Percentiles rank a stretch among this genome's conserved stretches.
phyloP scores from a whole-genome alignment of 2,329 filamentous ascomycete species.

The Xylariales sp. region DNA sequence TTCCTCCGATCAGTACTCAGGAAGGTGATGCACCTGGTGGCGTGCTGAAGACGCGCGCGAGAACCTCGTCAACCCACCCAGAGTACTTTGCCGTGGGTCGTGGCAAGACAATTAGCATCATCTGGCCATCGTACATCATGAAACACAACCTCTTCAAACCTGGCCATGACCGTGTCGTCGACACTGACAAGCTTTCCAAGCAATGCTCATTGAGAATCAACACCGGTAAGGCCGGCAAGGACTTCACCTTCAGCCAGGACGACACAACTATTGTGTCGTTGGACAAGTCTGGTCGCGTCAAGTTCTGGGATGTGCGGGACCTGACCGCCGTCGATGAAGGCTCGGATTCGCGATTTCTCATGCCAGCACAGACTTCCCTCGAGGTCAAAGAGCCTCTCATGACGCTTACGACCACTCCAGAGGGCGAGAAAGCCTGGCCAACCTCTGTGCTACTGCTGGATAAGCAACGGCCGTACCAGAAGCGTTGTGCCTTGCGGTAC shows the following conservation, averaged over 20 bases:
- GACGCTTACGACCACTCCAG: slow-evolving; percentile 80
- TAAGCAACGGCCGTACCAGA: slow-evolving; percentile 90
- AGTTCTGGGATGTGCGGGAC: slow-evolving; percentile 95
- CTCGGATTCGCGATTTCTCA: slow-evolving; percentile 44
- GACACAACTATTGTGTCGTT: slow-evolving; percentile 91
- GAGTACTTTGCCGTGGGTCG: slow-evolving; percentile 94
- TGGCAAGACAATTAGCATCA: slow-evolving; percentile 91
- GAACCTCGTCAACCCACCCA: slow-evolving; percentile 81
- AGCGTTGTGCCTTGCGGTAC: slow-evolving; percentile 85
- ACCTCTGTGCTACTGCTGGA: slow-evolving; percentile 95
- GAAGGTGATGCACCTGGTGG: slow-evolving; percentile 90
- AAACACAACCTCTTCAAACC: slow-evolving; percentile 60
- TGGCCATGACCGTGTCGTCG: slow-evolving; percentile 65
- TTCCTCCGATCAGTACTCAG: slow-evolving; percentile 79
- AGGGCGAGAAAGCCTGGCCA: slow-evolving; percentile 92
- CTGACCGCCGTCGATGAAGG: slow-evolving; percentile 55
- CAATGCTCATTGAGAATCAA: slow-evolving; percentile 90
- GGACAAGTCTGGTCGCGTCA: slow-evolving; percentile 92
- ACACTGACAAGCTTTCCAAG: slow-evolving; percentile 82
- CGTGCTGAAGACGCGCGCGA: slow-evolving; percentile 91
- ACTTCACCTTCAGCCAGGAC: slow-evolving; percentile 96
- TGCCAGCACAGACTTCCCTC: slow-evolving; percentile 54
- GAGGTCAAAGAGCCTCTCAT: slow-evolving; percentile 84
- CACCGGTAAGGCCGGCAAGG: slow-evolving; percentile 96
- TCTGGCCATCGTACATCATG: slow-evolving; percentile 64